These are phyloP conservation scores for Diplotaxis tenuifolia DNA, from an alignment of 345 rosid species.

Conservation along the genomic window DNA sequence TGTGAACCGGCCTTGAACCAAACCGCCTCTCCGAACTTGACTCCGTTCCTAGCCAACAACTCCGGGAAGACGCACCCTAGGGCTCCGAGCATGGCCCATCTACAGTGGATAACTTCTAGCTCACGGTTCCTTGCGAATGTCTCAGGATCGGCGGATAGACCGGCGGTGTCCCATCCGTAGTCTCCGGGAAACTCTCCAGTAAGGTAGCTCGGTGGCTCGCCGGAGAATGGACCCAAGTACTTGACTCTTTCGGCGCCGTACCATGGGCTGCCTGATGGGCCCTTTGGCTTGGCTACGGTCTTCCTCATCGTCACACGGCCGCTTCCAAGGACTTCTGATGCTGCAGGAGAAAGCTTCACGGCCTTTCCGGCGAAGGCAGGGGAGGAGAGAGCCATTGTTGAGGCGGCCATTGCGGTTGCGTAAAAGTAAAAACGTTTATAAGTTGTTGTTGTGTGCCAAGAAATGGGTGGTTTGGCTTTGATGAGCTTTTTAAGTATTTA, in stretches of 20 bases:
- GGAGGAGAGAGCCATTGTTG: slow-evolving; percentile 78
- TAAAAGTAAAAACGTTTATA: slow-evolving; percentile 25
- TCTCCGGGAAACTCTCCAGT: slow-evolving; percentile 72
- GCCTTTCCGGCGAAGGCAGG: slow-evolving; percentile 62
- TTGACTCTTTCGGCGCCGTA: slow-evolving; percentile 73
- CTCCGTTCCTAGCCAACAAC: slow-evolving; percentile 65
- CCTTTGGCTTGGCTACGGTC: slow-evolving; percentile 36
- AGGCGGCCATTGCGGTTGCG: slow-evolving; percentile 50
- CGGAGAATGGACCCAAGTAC: slow-evolving; percentile 79
- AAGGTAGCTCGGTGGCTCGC: slow-evolving; percentile 53
- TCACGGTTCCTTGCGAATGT: slow-evolving; percentile 52
- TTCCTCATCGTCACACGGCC: slow-evolving; percentile 68
- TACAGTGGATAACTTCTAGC: slow-evolving; percentile 52
- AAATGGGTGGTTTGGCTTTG: slow-evolving; percentile 28
- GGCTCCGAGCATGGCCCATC: slow-evolving; percentile 56
- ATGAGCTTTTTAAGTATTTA: slow-evolving; percentile 1
- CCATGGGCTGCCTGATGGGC: slow-evolving; percentile 63
- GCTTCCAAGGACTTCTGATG: slow-evolving; percentile 42
- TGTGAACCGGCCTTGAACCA: slow-evolving; percentile 92
- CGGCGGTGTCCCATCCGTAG: slow-evolving; percentile 63
- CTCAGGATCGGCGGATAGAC: slow-evolving; percentile 62
- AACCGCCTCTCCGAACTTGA: slow-evolving; percentile 76
- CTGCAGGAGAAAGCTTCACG: slow-evolving; percentile 44
- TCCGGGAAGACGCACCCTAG: slow-evolving; percentile 57
- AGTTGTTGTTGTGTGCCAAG: slow-evolving; percentile 26